Evolutionary conservation across 2,329 filamentous ascomycete species (phyloP).

Genomic region (Leptographium galeiforme): DNA sequence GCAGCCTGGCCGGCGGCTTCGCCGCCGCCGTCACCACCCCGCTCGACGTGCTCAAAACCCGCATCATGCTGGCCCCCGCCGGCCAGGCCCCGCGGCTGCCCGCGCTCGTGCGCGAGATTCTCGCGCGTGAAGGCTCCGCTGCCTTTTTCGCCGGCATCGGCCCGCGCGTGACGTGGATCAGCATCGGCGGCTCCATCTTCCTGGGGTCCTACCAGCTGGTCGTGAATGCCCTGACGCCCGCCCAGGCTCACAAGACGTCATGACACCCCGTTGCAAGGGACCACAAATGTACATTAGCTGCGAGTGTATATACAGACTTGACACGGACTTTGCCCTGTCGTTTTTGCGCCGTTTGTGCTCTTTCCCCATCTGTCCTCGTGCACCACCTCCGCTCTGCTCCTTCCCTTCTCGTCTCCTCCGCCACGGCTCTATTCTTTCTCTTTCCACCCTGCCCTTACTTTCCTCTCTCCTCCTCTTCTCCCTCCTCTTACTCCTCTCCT

Average conservation of each 20-base stretch:
- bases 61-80: conserved; percentile 79
- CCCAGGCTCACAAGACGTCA: conserved; percentile 20
- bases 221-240: conserved; percentile 50
- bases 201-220: conserved; percentile 86
- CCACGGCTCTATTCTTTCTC: background rate
- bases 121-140: conserved; percentile 46
- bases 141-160: conserved; percentile 67
- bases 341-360: background rate
- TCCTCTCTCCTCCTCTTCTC: background rate
- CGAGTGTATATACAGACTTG: no score
- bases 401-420: background rate
- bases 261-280: background rate
- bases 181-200: conserved; percentile 86
- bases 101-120: conserved; percentile 49
- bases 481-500: background rate
- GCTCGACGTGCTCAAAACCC: conserved; percentile 89
- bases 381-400: no score
- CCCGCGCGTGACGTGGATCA: conserved; percentile 88
- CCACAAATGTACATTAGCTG: no score
- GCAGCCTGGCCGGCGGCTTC: conserved; percentile 68
- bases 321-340: background rate
- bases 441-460: background rate
- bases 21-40: conserved; percentile 85
- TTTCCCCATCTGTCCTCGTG: background rate
- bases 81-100: conserved; percentile 36